These are phyloP conservation scores for Sporisorium graminicola DNA, from an alignment of 1,284 basidiomycete genomes.

Conservation along the genomic window DNA sequence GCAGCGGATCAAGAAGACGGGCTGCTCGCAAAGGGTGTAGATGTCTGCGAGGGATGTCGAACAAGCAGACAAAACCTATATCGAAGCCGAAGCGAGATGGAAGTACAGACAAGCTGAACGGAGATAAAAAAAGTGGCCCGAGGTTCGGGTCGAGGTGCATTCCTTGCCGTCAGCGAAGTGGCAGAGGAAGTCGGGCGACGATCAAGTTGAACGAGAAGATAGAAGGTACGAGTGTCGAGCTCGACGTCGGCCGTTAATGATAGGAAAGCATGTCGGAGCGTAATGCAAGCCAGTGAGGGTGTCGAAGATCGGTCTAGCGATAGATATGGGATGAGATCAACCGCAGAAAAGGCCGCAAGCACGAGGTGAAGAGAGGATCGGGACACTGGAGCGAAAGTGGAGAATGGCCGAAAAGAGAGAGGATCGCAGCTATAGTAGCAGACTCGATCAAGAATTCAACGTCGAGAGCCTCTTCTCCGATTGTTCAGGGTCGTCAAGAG, in stretches of 20 bases:
- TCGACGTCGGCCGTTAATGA: neutral
- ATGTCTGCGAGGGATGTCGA: neutral
- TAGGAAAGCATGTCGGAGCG: neutral
- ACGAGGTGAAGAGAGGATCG: neutral
- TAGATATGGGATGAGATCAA: too few species aligned
- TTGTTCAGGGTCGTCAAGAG: neutral
- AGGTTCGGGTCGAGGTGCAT: neutral
- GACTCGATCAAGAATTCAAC: neutral
- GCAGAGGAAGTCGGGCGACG: neutral
- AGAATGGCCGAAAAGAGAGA: neutral
- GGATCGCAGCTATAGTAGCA: neutral
- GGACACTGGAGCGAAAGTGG: neutral
- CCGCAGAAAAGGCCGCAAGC: neutral
- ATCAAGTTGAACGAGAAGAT: neutral
- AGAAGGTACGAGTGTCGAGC: constrained; percentile 5
- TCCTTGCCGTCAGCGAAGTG: neutral
- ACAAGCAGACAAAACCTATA: too few species aligned
- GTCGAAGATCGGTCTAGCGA: neutral
- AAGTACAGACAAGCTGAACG: neutral
- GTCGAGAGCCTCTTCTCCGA: neutral
- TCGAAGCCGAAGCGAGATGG: constrained; percentile 2
- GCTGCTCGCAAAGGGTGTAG: neutral
- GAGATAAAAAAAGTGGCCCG: neutral
- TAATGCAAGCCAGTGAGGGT: constrained; percentile 3
- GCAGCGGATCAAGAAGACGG: too few species aligned